phyloP scores from a whole-genome alignment of 2,329 filamentous ascomycete species.

The Trichoderma brevicompactum region DNA sequence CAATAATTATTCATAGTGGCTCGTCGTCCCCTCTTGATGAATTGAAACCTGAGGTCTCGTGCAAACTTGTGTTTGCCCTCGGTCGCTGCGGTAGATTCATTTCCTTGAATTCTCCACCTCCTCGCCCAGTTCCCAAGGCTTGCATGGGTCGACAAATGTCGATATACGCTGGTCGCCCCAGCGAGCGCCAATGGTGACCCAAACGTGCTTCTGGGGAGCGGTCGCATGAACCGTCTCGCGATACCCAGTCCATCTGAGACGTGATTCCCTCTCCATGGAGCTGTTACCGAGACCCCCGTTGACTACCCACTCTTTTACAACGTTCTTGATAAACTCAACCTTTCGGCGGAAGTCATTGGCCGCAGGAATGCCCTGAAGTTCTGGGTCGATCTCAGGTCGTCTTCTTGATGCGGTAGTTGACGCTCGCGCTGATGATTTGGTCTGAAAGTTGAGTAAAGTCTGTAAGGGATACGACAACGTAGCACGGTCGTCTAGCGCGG shows the following conservation, averaged over 20 bases:
- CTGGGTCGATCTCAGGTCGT: constrained; percentile 63
- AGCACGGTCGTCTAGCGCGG: constrained; percentile 71
- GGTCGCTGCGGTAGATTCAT: constrained; percentile 30
- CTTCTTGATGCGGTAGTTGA: constrained; percentile 55
- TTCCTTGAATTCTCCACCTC: constrained; percentile 52
- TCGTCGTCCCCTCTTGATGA: not conserved
- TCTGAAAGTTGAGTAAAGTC: constrained; percentile 71
- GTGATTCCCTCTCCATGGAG: constrained; percentile 58
- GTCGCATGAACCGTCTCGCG: constrained; percentile 59
- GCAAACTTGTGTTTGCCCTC: not conserved
- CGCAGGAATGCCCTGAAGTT: constrained; percentile 66
- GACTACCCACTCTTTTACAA: constrained; percentile 71
- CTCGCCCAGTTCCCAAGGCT: constrained; percentile 57
- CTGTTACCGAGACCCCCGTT: constrained; percentile 73
- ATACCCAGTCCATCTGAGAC: constrained; percentile 62
- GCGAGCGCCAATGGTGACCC: constrained; percentile 69
- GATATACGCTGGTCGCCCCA: constrained; percentile 61
- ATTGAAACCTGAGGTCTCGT: not conserved
- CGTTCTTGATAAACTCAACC: constrained; percentile 70
- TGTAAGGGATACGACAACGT: constrained; percentile 74
- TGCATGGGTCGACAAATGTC: constrained; percentile 59
- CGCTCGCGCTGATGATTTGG: constrained; percentile 48
- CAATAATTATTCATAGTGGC: constrained; percentile 5
- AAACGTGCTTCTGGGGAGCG: constrained; percentile 65
- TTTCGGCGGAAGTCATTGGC: constrained; percentile 76